A percentile compares a stretch with the other conserved stretches of the same genome.
These are phyloP conservation scores for Pseudopyricularia javanii DNA, from an alignment of 2,329 filamentous ascomycete species.

Conservation along the genomic window DNA sequence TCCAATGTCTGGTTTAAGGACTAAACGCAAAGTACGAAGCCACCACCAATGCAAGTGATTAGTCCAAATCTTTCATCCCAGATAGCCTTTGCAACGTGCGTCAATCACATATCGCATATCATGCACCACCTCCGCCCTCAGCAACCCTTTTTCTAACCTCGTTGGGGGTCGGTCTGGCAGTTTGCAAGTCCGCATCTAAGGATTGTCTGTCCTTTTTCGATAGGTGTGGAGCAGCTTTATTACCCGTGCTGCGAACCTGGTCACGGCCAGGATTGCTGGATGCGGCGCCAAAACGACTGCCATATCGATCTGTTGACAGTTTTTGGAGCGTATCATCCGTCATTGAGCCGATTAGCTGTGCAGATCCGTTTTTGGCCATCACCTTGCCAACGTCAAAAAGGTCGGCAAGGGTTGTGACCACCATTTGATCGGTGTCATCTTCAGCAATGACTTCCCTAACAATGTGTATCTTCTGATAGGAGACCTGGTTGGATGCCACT, in stretches of 20 bases:
- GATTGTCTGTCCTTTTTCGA: neutral
- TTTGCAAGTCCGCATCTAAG: neutral
- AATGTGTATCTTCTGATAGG: slow-evolving; percentile 18
- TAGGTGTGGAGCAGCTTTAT: neutral
- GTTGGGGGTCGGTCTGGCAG: neutral
- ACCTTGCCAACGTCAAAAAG: slow-evolving; percentile 26
- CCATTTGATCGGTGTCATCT: slow-evolving; percentile 23
- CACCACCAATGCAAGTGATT: no score
- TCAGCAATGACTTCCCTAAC: slow-evolving; percentile 23
- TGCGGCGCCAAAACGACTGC: neutral
- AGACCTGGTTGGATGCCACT: slow-evolving; percentile 16
- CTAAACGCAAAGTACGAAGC: no score
- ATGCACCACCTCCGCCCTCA: neutral
- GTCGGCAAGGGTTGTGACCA: slow-evolving; percentile 26
- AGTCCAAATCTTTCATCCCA: neutral
- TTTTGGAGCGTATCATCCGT: slow-evolving; percentile 6
- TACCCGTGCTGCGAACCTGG: neutral
- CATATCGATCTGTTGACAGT: neutral
- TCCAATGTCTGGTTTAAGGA: no score
- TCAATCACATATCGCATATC: neutral
- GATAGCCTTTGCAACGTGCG: neutral
- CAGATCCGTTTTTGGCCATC: slow-evolving; percentile 17
- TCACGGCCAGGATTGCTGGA: neutral
- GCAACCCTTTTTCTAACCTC: neutral
- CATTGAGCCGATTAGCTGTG: slow-evolving; percentile 23